A percentile compares a stretch with the other conserved stretches of the same genome.
phyloP scores from a whole-genome alignment of 257 asterid genomes.

The Solanum stenotomum region DNA sequence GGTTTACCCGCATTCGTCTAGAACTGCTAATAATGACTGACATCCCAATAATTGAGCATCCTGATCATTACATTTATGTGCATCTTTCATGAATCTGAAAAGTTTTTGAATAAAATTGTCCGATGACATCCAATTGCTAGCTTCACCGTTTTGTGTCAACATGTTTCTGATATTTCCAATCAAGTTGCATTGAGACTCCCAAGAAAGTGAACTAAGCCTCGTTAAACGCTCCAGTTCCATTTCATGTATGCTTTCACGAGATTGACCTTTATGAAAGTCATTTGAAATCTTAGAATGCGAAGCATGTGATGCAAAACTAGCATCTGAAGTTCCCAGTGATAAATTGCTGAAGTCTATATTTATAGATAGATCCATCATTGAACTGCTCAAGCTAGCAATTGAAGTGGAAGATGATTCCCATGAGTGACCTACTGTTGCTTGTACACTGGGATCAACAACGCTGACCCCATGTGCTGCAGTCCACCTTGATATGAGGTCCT shows the following conservation, averaged over 20 bases:
- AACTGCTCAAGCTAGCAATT: slow-evolving; percentile 60
- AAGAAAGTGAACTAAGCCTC: slow-evolving; percentile 45
- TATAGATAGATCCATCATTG: slow-evolving; percentile 52
- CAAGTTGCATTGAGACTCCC: slow-evolving; percentile 53
- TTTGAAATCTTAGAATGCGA: slow-evolving; percentile 7
- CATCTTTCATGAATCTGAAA: slow-evolving; percentile 53
- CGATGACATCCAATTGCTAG: slow-evolving; percentile 18
- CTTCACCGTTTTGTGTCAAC: slow-evolving; percentile 22
- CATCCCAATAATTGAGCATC: slow-evolving; percentile 72
- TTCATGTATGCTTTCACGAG: slow-evolving; percentile 4
- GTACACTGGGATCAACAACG: slow-evolving; percentile 36
- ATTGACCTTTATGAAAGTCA: slow-evolving; percentile 5
- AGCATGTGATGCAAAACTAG: slow-evolving; percentile 20
- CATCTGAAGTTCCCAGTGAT: slow-evolving; percentile 34
- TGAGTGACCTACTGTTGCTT: slow-evolving; percentile 11
- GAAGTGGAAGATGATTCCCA: slow-evolving; percentile 54
- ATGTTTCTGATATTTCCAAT: slow-evolving; percentile 36
- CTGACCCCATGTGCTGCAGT: slow-evolving; percentile 29
- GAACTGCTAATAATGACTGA: slow-evolving; percentile 36
- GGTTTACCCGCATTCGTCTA: slow-evolving; percentile 63
- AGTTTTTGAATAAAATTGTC: slow-evolving; percentile 28
- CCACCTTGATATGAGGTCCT: slow-evolving; percentile 57
- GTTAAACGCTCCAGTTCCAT: slow-evolving; percentile 22
- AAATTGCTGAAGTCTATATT: slow-evolving; percentile 44
- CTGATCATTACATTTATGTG: slow-evolving; percentile 30